Base-by-base conservation (phyloP, 345 rosid species). In the Citrus glauca region DNA sequence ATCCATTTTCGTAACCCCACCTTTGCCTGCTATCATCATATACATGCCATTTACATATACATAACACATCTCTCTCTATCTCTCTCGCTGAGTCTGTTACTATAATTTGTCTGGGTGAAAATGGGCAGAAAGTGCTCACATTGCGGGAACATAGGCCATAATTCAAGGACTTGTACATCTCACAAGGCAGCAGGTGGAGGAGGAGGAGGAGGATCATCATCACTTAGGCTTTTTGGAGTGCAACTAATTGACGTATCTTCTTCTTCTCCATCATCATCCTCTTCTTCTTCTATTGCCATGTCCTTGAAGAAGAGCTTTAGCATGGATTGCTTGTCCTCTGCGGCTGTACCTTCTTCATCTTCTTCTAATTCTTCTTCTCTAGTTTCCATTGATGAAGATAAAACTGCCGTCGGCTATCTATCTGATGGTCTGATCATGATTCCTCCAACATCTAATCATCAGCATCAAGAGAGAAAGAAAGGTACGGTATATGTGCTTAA, bases 121-220 rank as follows among this genome's bases (percentile, higher is more conserved):
- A 91, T 91, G 94, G 89, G 90, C 80, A 91, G 94, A 72, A 91
- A 86, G 74, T 91, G 94, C 85, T 91, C 94, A 65, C 91, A 87
- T 71, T 91, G 92, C 66, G 89, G 92, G 62, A 89, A 84, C 86
- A 79, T 72, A 9, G 94, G 94, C 45, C 94, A 91, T 66, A 91
- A 91, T 84, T 86, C 92, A 19, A 85, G 92, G 79, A 89, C 92
- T 57, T 89, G 94, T 81, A 74, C 77, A 27, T 35, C 56, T 63
- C 71, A 37, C 82, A 78, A 79, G 76, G 76, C 81, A 2, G 14
- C 74, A 71, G 57, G 33, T 32, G 33, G 22, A 53, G 56, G 56
- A 53, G 56, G 22, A 50, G 55, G 55, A 48, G 56, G 57, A 53
- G 56, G 56, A 50, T 4, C 7, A 50, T 16, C 20, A 53, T 16